These are phyloP conservation scores for Ganoderma meredithae DNA, from an alignment of 1,284 basidiomycete species.

Conservation along the genomic window DNA sequence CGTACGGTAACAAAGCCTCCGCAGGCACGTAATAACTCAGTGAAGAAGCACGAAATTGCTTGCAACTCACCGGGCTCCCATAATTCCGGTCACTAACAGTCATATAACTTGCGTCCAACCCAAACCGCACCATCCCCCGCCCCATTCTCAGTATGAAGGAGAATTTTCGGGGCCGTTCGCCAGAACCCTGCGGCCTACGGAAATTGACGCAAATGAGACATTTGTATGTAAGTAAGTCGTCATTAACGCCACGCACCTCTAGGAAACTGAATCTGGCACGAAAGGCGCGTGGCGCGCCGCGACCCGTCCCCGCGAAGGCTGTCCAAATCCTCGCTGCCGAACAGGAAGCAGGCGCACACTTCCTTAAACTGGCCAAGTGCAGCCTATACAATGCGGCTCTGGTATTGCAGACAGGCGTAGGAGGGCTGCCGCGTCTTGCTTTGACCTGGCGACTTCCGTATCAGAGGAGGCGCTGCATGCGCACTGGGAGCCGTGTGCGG, in stretches of 20 bases:
- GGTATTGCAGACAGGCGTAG: neutral
- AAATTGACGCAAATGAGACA: neutral
- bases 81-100: conserved; percentile 6
- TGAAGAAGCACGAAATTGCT: neutral
- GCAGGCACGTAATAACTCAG: neutral
- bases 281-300: neutral
- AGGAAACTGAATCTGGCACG: neutral
- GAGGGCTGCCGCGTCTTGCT: neutral
- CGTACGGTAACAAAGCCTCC: neutral
- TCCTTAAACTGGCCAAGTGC: neutral
- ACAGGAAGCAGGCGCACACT: neutral
- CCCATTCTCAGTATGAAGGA: neutral
- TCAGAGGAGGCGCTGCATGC: neutral
- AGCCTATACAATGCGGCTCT: neutral
- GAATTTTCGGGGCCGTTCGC: neutral
- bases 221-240: neutral
- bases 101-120: neutral
- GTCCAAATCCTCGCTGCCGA: conserved; percentile 2
- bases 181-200: neutral
- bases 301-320: neutral
- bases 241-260: neutral
- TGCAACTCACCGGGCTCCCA: neutral
- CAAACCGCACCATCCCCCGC: neutral
- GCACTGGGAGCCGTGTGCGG: neutral
- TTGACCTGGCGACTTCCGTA: neutral